Base-by-base conservation (phyloP, 768 basidiomycete genomes). In the Russula abietina region DNA sequence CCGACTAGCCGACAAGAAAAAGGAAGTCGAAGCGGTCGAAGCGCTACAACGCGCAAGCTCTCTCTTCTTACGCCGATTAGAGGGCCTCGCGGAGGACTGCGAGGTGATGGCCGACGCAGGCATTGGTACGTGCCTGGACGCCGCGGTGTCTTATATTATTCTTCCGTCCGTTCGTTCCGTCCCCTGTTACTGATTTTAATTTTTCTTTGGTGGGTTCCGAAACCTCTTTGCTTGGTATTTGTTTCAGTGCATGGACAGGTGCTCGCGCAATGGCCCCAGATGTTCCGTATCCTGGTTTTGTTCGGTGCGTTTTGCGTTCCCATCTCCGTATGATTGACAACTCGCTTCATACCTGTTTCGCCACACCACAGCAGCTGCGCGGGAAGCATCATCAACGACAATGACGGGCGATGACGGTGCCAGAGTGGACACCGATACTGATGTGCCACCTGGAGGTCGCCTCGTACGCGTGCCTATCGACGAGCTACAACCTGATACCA, bases 61-160 rank as follows among this genome's bases (percentile, higher is more conserved):
- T 7, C 72, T 84, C 38, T 88, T 86, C 69, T 77, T 87, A 2
- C 81, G 84, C 71, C 81, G 88, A 9, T 82, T 91, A 46, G 84
- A 86, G 66, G 83, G 78, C 7, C 75, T 91, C 4, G 84, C 81
- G 26, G 83, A 87, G 19, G 88, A 91, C 70, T 88, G 85, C 68
- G 81, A 88, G 63, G 79, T 83, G 24, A 90, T 91, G 85, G 89
- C 88, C 8, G 81, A 87, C 63, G 87, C 89, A 2, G 89, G 87
- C 6, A 76, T 82, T 78, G 83, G 89, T 88, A 53, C 46, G 73
- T 65, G 0, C 9, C 2, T 41, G 19, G 10, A 36, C 33, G 33
- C 10, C 9, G 2, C 24, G 8, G n/a, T 1, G 33, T 11, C 33
- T 6, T 9, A 10, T 22, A 33, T 39, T 17, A 6, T 55, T 43